Conservation (phyloP, 2,329 filamentous ascomycete species). For the Gnomoniopsis smithogilvyi region DNA sequence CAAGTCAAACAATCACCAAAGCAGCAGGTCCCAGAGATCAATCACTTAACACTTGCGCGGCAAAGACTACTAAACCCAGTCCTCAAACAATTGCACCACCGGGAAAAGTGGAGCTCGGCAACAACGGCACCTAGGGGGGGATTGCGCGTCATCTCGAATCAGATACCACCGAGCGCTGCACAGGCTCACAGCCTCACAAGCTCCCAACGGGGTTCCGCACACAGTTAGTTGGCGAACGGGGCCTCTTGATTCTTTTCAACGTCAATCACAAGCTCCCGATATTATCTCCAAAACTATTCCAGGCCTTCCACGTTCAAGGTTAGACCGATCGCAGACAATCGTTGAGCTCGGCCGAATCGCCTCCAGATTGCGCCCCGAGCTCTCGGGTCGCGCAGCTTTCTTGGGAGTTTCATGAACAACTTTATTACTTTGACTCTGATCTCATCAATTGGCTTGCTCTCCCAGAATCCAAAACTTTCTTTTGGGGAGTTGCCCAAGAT, state of each 20-base stretch:
- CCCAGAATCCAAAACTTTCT: background rate
- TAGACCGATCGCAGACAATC: too few species aligned
- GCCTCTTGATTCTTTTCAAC: too few species aligned
- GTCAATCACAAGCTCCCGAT: too few species aligned
- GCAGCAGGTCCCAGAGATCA: background rate
- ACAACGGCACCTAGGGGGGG: background rate
- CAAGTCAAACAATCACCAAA: background rate
- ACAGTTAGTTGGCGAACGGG: background rate
- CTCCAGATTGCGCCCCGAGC: too few species aligned
- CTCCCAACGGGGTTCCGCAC: too few species aligned
- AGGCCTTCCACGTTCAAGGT: too few species aligned
- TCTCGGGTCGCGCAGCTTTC: too few species aligned
- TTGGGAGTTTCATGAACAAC: too few species aligned
- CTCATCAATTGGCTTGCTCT: background rate
- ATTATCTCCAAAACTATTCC: too few species aligned
- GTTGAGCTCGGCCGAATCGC: too few species aligned
- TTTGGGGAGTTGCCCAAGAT: background rate
- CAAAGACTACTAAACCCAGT: background rate
- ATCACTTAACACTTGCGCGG: too few species aligned
- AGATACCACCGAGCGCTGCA: background rate
- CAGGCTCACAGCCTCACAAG: background rate
- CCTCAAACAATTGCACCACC: conserved; percentile 1
- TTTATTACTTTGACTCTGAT: too few species aligned
- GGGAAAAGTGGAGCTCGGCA: background rate
- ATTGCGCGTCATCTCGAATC: conserved; percentile 7